Base-by-base conservation (phyloP, 2,329 filamentous ascomycete genomes). In the Tolypocladium tundrense region DNA sequence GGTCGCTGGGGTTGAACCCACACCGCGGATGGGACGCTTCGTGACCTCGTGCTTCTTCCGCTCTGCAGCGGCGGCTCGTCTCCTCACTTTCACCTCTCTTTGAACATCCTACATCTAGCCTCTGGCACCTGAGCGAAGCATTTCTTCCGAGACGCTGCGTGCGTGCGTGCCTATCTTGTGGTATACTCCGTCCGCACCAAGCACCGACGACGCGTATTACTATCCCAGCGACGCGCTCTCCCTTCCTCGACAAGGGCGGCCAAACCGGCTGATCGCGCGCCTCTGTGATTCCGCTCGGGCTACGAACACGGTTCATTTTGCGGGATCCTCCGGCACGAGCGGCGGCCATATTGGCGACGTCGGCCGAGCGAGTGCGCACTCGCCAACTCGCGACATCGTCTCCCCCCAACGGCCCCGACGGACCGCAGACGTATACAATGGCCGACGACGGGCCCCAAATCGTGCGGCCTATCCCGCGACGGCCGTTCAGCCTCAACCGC, bases 391-490 rank as follows among this genome's bases (percentile, higher is more conserved):
- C 27, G 27, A 33, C 45, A 16, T 5, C 16, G 27, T 14, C 11
- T 8, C 31, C 48, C 31, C 35, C 48, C 48, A 16, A 10, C 48
- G 48, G 21, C 16, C 8, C 14, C 31, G 48, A 51, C 48, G 48
- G 13, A 27, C 45, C 45, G 14, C 45, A 31, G 45, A 19, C 45
- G 7, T n/a, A 16, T 4, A 52, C 31, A 35, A 75, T 77, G 74
- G 65, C 71, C 50, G 70, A 76, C 57, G 72, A 76, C 60, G 73
- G 76, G 48, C 82, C 83, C 58, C 78, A 78, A 42, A 74, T 91
- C 62, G 69, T 88, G 62, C 85, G 86, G 54, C 90, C 90, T 7
- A 81, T 86, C 60, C 88, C 89, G 27, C 84, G 87, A 59, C 84
- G 89, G 51, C 81, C 87, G 19, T 92, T 92, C 73, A 81, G 86